These are phyloP conservation scores for Kandelia obovata DNA, from an alignment of 345 rosid genomes.

Conservation along the genomic window DNA sequence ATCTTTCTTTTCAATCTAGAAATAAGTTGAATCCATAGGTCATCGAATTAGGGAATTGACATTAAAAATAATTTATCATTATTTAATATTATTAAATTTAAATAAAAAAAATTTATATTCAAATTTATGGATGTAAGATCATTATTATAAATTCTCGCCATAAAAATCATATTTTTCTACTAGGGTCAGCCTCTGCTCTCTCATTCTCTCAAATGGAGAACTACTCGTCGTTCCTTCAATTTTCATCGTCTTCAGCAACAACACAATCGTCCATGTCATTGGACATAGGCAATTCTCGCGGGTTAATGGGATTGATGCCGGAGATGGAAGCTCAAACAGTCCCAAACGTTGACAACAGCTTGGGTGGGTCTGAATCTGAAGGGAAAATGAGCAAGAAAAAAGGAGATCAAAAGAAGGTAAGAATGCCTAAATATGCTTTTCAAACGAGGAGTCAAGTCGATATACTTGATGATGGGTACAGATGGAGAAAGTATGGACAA, in stretches of 20 bases:
- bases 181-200: background rate
- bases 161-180: background rate
- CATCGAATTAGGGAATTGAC: too few species aligned
- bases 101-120: too few species aligned
- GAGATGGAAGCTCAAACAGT: conserved; percentile 15
- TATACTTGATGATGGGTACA: conserved; percentile 87
- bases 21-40: too few species aligned
- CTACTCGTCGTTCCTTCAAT: conserved; percentile 15
- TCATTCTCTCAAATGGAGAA: conserved; percentile 25
- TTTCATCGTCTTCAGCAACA: conserved; percentile 21
- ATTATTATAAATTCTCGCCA: too few species aligned
- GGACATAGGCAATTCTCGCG: conserved; percentile 1
- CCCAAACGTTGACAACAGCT: background rate
- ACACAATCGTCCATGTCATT: conserved; percentile 19
- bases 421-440: conserved; percentile 64
- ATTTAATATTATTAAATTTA: too few species aligned
- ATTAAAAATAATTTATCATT: too few species aligned
- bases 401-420: conserved; percentile 41
- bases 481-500: conserved; percentile 92
- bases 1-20: background rate
- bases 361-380: conserved; percentile 16
- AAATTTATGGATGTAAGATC: background rate
- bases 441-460: conserved; percentile 89
- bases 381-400: conserved; percentile 34
- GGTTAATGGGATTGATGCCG: conserved; percentile 29